Base-by-base conservation (phyloP, 768 basidiomycete species). In the Amylocystis lapponica region DNA sequence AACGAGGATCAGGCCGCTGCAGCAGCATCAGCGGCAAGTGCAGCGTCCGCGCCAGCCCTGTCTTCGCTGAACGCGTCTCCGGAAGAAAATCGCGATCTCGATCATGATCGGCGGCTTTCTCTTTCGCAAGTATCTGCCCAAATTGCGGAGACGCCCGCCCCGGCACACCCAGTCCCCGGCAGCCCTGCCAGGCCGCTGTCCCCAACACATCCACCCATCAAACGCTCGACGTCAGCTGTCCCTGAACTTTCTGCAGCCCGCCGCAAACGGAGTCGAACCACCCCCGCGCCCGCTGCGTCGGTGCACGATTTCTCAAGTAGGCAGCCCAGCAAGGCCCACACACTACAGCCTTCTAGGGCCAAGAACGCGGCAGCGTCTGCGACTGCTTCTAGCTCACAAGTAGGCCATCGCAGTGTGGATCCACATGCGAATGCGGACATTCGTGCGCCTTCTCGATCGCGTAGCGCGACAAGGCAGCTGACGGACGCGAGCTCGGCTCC, bases 71-170 rank as follows among this genome's bases (percentile, higher is more conserved):
- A 27, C 33, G 16, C 23, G 31, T 43, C 41, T 10, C 13, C 33
- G 41, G 32, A 22, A 13, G 20, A 8, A 26, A n/a, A 36, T 29
- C 27, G 39, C 30, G 39, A 41, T 34, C 10, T 23, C 17, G 34
- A 33, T 33, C 36, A 41, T 26, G 35, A 43, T 26, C 43, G 42
- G 20, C 63, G 61, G 25, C 54, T 78, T 30, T 74, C 72, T 36
- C 34, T 76, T 48, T 77, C 76, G 30, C 73, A 78, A 53, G 62
- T 78, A 51, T 79, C 78, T 47, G 47, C 50, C 41, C 65, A 64
- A 57, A 47, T 16, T 14, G 38, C 20, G 19, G 17, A 11, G 9
- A 8, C 33, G 16, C 11, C 6, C 16, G 35, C 35, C 35, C 35
- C 17, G n/a, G 35, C 35, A 17, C 17, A 39, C 19, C 59, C 55